A percentile compares a stretch with the other conserved stretches of the same genome.
These are phyloP conservation scores for Kurtzmaniella quercitrusa DNA, from an alignment of 1,139 yeast genomes.

Conservation along the genomic window DNA sequence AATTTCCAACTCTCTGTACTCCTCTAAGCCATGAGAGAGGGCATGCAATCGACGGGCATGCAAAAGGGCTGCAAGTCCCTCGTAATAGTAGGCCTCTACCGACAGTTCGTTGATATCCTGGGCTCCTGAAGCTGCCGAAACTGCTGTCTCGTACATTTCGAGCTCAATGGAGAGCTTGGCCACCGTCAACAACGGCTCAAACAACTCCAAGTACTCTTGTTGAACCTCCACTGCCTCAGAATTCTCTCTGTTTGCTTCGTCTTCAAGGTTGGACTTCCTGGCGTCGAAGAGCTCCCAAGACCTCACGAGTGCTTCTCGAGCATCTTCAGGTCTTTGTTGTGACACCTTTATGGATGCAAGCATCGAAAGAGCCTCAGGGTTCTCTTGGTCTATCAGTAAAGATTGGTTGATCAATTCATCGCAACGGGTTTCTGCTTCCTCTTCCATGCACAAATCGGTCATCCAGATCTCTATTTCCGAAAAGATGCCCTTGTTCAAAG, in stretches of 20 bases:
- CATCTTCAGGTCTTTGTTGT: slow-evolving; percentile 75
- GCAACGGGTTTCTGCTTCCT: slow-evolving; percentile 79
- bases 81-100: slow-evolving; percentile 75
- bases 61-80: slow-evolving; percentile 70
- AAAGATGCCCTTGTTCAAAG: slow-evolving; percentile 70
- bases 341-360: slow-evolving; percentile 88
- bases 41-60: slow-evolving; percentile 42
- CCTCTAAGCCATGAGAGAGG: slow-evolving; percentile 19
- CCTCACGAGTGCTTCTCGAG: slow-evolving; percentile 59
- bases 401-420: slow-evolving; percentile 67
- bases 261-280: slow-evolving; percentile 49
- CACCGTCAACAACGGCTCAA: slow-evolving; percentile 66
- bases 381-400: slow-evolving; percentile 50
- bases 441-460: slow-evolving; percentile 97
- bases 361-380: slow-evolving; percentile 79
- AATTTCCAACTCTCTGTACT: slow-evolving; percentile 46
- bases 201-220: slow-evolving; percentile 56
- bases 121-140: slow-evolving; percentile 54
- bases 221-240: slow-evolving; percentile 32
- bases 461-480: slow-evolving; percentile 96
- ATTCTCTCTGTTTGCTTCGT: slow-evolving; percentile 25
- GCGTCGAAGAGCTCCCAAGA: slow-evolving; percentile 68
- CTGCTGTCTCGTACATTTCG: slow-evolving; percentile 63
- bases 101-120: slow-evolving; percentile 81
- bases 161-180: slow-evolving; percentile 75